Evolutionary conservation across 176 grass and related monocot genomes (phyloP).

Genomic region (Bromus sterilis): DNA sequence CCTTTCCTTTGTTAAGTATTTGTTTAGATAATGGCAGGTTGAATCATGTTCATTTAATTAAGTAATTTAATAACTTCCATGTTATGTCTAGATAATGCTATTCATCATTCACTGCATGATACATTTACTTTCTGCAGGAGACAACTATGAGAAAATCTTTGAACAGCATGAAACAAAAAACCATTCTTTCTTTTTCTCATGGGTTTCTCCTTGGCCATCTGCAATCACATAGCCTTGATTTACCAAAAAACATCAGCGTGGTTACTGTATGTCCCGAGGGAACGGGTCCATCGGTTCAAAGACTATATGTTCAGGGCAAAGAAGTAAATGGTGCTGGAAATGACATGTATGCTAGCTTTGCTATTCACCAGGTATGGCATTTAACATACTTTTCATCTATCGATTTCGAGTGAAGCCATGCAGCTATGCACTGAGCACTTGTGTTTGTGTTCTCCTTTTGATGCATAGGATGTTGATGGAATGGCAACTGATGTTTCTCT

Average conservation of each 20-base stretch:
- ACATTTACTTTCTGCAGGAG: too few species aligned
- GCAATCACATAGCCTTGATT: conserved; percentile 53
- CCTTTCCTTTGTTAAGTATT: not conserved
- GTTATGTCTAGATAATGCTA: not conserved
- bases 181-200: conserved; percentile 62
- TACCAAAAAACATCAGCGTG: conserved; percentile 65
- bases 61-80: not conserved
- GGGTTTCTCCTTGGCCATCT: conserved; percentile 70
- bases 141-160: conserved; percentile 81
- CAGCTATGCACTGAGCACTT: not conserved
- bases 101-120: not conserved
- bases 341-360: conserved; percentile 76
- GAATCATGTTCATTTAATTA: not conserved
- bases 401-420: not conserved
- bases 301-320: conserved; percentile 77
- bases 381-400: not conserved
- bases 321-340: conserved; percentile 76
- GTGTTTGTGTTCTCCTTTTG: not conserved
- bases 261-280: conserved; percentile 68
- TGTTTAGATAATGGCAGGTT: not conserved
- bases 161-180: conserved; percentile 75
- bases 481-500: conserved; percentile 71
- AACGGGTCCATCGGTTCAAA: conserved; percentile 65
- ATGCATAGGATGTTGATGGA: conserved; percentile 64
- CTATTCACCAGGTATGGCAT: conserved; percentile 54